phyloP scores from a whole-genome alignment of 164 flowering plant genomes.

The Dillenia suffruticosa region DNA sequence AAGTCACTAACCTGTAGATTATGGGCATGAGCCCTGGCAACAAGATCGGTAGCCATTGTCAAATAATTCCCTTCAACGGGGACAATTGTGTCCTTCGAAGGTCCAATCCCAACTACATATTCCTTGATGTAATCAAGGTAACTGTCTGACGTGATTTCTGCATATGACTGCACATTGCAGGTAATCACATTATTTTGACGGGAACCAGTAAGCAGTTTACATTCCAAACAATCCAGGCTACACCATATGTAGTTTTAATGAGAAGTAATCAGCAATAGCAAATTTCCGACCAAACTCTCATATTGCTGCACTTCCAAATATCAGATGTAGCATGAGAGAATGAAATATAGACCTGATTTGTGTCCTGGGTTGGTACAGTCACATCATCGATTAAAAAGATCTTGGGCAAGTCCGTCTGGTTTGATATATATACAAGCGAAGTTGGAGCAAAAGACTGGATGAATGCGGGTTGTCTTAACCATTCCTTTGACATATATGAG shows the following conservation, averaged over 20 bases:
- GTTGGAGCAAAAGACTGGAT: constrained; percentile 98
- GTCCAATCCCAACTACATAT: constrained; percentile 94
- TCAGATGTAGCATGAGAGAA: no score
- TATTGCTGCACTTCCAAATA: no score
- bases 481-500: constrained; percentile 80
- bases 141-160: constrained; percentile 82
- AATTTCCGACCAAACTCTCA: no score
- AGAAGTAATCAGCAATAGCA: no score
- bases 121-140: constrained; percentile 76
- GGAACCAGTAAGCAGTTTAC: constrained; percentile 2
- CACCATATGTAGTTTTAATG: no score
- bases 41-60: constrained; percentile 73
- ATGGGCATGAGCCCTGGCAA: constrained; percentile 82
- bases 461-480: constrained; percentile 84
- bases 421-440: constrained; percentile 69
- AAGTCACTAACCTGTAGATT: constrained; percentile 62
- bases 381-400: constrained; percentile 81
- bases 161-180: constrained; percentile 54
- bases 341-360: constrained; percentile 72
- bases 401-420: constrained; percentile 77
- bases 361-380: constrained; percentile 69
- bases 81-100: constrained; percentile 92
- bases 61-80: constrained; percentile 55
- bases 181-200: constrained; percentile 3
- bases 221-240: no score